Conservation (phyloP, 2,329 filamentous ascomycete species). For the Talaromyces marneffei region DNA sequence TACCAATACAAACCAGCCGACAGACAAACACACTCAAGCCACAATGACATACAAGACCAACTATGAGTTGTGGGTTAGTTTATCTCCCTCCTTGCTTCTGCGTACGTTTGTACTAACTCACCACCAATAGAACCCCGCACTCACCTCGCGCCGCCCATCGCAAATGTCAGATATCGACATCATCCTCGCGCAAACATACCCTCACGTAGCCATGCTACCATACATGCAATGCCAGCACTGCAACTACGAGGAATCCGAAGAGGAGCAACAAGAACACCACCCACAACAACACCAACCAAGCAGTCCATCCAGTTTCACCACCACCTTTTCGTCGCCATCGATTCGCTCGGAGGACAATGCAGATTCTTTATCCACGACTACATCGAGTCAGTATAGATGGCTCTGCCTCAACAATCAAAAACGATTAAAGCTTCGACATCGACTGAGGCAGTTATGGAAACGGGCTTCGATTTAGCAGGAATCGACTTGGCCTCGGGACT, state of each 20-base stretch:
- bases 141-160: slow-evolving; percentile 28
- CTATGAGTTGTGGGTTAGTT: slow-evolving; percentile 36
- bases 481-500: neutral
- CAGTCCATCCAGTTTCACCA: slow-evolving; percentile 17
- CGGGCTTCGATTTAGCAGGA: neutral
- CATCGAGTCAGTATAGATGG: neutral
- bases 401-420: neutral
- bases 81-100: neutral
- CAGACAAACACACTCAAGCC: neutral
- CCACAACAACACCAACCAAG: slow-evolving; percentile 21
- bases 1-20: neutral
- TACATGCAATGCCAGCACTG: slow-evolving; percentile 26
- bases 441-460: slow-evolving; percentile 9
- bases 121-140: slow-evolving; percentile 21
- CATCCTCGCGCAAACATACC: slow-evolving; percentile 28
- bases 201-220: slow-evolving; percentile 33
- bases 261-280: no score
- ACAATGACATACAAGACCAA: slow-evolving; percentile 36
- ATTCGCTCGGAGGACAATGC: neutral
- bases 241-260: slow-evolving; percentile 20
- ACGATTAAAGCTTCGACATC: slow-evolving; percentile 9
- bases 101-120: slow-evolving; percentile 3
- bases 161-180: slow-evolving; percentile 21
- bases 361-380: neutral
- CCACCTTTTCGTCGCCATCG: slow-evolving; percentile 16